A percentile compares a stretch with the other conserved stretches of the same genome.
Conservation (phyloP, 192 early-diverging fungal genomes). For the Coemansia sp. region DNA sequence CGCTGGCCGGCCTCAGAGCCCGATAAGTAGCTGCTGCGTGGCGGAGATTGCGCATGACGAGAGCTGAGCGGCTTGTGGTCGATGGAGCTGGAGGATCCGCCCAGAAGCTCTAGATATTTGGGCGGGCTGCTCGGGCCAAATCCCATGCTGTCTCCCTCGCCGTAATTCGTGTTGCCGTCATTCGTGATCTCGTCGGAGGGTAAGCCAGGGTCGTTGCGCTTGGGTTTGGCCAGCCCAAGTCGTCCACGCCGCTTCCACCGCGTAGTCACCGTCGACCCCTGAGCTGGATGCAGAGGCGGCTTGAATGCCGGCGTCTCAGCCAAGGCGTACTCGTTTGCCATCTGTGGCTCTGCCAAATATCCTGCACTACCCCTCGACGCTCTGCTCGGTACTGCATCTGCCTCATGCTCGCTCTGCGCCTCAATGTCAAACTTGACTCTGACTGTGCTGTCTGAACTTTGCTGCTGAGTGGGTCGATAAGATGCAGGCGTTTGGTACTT, state of each 20-base stretch:
- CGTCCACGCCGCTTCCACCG: slow-evolving; percentile 48
- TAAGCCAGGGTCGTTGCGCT: slow-evolving; percentile 15
- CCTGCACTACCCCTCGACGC: background rate
- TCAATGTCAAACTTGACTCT: slow-evolving; percentile 10
- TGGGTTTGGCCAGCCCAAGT: slow-evolving; percentile 52
- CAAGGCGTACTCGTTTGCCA: background rate
- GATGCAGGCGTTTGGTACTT: slow-evolving; percentile 15
- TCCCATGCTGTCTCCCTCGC: slow-evolving; percentile 6
- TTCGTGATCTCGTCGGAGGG: slow-evolving; percentile 22
- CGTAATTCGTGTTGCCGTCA: background rate
- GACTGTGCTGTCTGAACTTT: slow-evolving; percentile 6
- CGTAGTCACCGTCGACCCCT: slow-evolving; percentile 40
- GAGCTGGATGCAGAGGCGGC: slow-evolving; percentile 31
- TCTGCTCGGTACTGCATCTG: background rate
- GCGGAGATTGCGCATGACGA: slow-evolving; percentile 21
- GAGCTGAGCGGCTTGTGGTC: slow-evolving; percentile 15
- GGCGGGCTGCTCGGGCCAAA: slow-evolving; percentile 18
- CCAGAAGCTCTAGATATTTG: slow-evolving; percentile 25
- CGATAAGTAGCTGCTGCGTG: slow-evolving; percentile 8
- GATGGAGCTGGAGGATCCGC: slow-evolving; percentile 12
- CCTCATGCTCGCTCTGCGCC: background rate
- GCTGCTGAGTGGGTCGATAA: slow-evolving; percentile 11
- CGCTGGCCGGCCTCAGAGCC: slow-evolving; percentile 17
- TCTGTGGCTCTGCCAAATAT: background rate
- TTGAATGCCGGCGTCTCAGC: slow-evolving; percentile 48